phyloP scores from a whole-genome alignment of 768 basidiomycete genomes.

The Auricularia heimuer region DNA sequence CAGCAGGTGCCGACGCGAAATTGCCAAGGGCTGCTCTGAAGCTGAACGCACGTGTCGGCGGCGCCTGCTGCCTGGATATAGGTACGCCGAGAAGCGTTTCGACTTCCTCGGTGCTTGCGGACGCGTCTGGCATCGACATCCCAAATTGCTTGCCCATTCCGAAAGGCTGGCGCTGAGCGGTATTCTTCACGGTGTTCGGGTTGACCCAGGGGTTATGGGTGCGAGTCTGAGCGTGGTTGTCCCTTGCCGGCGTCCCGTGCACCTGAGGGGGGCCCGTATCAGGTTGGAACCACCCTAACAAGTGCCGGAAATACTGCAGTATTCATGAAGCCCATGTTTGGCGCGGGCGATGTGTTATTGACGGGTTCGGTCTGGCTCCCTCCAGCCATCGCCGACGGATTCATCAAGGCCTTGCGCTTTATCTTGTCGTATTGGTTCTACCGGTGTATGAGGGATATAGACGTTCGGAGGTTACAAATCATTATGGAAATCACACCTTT shows the following conservation, averaged over 20 bases:
- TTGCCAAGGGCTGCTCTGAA: neutral
- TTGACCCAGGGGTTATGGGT: constrained; percentile 22
- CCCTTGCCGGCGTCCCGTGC: constrained; percentile 46
- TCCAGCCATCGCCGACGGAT: constrained; percentile 22
- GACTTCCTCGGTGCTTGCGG: constrained; percentile 64
- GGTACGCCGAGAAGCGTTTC: constrained; percentile 42
- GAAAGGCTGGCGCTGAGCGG: constrained; percentile 40
- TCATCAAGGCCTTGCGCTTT: constrained; percentile 70
- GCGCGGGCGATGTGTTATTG: neutral
- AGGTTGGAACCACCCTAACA: neutral
- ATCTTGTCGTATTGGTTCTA: constrained; percentile 74
- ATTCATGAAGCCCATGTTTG: neutral
- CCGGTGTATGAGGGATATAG: neutral
- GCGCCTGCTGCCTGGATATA: neutral
- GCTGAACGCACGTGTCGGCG: neutral
- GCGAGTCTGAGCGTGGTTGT: constrained; percentile 39
- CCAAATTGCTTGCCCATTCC: constrained; percentile 12
- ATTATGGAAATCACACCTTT: constrained; percentile 37
- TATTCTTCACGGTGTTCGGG: constrained; percentile 11
- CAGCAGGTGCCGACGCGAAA: neutral
- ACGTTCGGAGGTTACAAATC: neutral
- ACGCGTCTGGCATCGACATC: constrained; percentile 43
- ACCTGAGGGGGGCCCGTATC: constrained; percentile 30
- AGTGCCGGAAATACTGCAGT: neutral
- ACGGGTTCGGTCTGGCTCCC: neutral